Evolutionary conservation across 345 rosid species (phyloP).

Genomic region (Trapa bicornis): DNA sequence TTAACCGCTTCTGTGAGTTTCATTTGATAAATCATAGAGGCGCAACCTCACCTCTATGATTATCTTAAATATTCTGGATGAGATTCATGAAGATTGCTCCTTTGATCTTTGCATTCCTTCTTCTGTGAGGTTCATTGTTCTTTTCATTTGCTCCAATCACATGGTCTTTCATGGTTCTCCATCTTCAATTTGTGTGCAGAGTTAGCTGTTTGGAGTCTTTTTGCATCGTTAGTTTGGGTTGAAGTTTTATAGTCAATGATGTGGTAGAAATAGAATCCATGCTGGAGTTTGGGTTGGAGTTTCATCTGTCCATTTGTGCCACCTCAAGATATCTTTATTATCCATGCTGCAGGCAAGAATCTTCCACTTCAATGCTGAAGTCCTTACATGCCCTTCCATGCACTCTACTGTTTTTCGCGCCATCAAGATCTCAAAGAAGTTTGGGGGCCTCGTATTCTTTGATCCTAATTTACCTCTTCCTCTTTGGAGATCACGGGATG

Average conservation of each 20-base stretch:
- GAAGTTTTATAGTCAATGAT: not conserved
- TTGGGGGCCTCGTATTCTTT: slow-evolving; percentile 65
- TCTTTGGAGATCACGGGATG: slow-evolving; percentile 67
- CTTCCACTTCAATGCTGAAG: slow-evolving; percentile 73
- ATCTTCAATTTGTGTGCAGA: not conserved
- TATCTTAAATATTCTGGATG: not conserved
- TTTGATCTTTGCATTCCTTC: no score
- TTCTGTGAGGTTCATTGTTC: no score
- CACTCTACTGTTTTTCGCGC: slow-evolving; percentile 43
- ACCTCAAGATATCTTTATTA: not conserved
- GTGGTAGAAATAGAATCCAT: not conserved
- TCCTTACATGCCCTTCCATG: slow-evolving; percentile 50
- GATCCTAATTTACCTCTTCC: slow-evolving; percentile 70
- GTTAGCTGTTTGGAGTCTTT: not conserved
- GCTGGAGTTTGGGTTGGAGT: not conserved
- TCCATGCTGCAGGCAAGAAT: slow-evolving; percentile 59
- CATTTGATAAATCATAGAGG: not conserved
- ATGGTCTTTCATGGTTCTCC: not conserved
- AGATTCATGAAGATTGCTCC: not conserved
- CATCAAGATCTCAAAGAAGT: slow-evolving; percentile 59
- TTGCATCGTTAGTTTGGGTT: not conserved
- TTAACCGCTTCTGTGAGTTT: not conserved
- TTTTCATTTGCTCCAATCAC: not conserved
- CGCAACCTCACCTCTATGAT: not conserved
- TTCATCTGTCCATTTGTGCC: not conserved